Base-by-base conservation (phyloP, 257 asterid species). In the Ajuga chamaepitys region DNA sequence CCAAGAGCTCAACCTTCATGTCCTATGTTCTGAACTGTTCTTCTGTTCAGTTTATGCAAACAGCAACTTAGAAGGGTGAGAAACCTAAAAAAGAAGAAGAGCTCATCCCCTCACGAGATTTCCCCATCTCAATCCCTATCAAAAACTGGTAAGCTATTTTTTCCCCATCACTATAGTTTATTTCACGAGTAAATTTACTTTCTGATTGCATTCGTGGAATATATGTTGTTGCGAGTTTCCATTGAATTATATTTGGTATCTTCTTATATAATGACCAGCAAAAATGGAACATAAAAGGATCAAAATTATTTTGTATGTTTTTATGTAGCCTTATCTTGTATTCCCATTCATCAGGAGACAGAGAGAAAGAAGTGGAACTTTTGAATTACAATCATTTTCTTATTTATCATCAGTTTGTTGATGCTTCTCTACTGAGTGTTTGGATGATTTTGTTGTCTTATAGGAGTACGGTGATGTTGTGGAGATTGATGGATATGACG, bases 1-100 rank as follows among this genome's bases (percentile, higher is more conserved):
- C 8, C 42, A 32, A 42, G 41, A 40, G 21, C 52, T 65, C 37
- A 55, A 8, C 46, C 45, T 45, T 66, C 7, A 35, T 30, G 9
- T 34, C 22, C 56, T 58, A 21, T 21, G 20, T 58, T 41, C 7
- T 55, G 51, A 32, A 24, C 16, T 18, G 7, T 38, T 35, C 38
- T 32, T 16, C n/a, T n/a, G 52, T 76, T 63, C 81, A 91, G 98
- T 91, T 91, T 75, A 91, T 91, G 98, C 98, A 91, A 85, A 86
- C 95, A 81, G 96, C 83, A 3, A 35, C 83, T 38, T 84, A 54
- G 81, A 91, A 74, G 71, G 94, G 83, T 66, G 96, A 78, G 64
- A 80, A 85, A 66, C 25, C 83, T 51, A 78, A 62, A 72, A 74
- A 78, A 59, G 84, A n/a, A n/a, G n/a, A 74, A 73, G 84, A 70